These are phyloP conservation scores for Alternaria sp. DNA, from an alignment of 2,329 filamentous ascomycete genomes.

Conservation along the genomic window DNA sequence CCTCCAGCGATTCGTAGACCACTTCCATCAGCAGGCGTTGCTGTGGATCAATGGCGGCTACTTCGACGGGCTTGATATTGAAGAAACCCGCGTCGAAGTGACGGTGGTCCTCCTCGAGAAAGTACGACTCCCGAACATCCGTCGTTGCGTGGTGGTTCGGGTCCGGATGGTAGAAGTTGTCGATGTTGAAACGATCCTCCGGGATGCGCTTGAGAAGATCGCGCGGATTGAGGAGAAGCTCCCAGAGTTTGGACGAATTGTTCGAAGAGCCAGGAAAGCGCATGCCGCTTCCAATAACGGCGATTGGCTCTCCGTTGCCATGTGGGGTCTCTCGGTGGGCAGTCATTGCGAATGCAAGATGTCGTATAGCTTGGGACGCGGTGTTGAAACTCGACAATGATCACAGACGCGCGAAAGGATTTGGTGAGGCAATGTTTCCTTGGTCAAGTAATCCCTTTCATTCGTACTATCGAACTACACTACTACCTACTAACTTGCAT, in stretches of 20 bases:
- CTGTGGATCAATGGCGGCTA: conserved; percentile 38
- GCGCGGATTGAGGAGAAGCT: conserved; percentile 29
- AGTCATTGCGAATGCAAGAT: background rate
- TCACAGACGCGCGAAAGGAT: background rate
- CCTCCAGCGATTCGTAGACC: conserved; percentile 37
- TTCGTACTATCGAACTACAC: background rate
- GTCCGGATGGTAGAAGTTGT: conserved; percentile 32
- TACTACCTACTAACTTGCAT: background rate
- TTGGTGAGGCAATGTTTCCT: background rate
- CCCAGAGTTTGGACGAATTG: conserved; percentile 43
- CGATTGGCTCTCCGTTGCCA: conserved; percentile 27
- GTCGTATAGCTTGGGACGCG: background rate
- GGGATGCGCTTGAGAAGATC: conserved; percentile 41
- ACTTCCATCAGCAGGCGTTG: conserved; percentile 44
- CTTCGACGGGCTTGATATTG: conserved; percentile 33
- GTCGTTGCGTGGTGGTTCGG: conserved; percentile 42
- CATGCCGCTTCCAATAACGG: conserved; percentile 47
- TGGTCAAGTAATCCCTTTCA: background rate
- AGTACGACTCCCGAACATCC: conserved; percentile 25
- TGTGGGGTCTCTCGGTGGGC: background rate
- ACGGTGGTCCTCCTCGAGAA: conserved; percentile 24
- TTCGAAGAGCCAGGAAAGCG: conserved; percentile 42
- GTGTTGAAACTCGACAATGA: background rate
- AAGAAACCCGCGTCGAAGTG: conserved; percentile 43
- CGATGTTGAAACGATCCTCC: conserved; percentile 32